A percentile compares a stretch with the other conserved stretches of the same genome.
Evolutionary conservation across 805 yeast species (phyloP).

Genomic region (Yarrowia sp.): DNA sequence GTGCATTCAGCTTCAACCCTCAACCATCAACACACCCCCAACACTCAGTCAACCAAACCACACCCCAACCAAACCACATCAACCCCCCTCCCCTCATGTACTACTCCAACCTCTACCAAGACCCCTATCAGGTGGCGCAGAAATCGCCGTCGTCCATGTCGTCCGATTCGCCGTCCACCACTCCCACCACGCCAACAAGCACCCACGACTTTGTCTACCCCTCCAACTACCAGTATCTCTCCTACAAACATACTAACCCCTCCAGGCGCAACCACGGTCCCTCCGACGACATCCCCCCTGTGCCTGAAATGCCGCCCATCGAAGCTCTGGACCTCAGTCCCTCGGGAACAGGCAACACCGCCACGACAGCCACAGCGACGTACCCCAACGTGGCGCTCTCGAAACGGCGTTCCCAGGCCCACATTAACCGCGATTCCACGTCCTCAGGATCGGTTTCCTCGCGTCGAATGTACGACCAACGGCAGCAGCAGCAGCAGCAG

Average conservation of each 20-base stretch:
- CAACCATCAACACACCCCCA: too few species aligned
- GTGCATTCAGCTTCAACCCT: too few species aligned
- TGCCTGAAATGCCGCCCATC: slow-evolving; percentile 34
- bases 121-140: slow-evolving; percentile 22
- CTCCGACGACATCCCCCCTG: slow-evolving; percentile 26
- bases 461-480: slow-evolving; percentile 24
- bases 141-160: slow-evolving; percentile 12
- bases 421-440: slow-evolving; percentile 14
- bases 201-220: slow-evolving; percentile 27
- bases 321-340: slow-evolving; percentile 18
- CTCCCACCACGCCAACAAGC: slow-evolving; percentile 15
- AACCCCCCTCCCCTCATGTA: neutral
- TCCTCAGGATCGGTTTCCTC: slow-evolving; percentile 15
- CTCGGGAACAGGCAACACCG: slow-evolving; percentile 19
- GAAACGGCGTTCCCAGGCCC: slow-evolving; percentile 33
- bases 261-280: slow-evolving; percentile 35
- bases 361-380: slow-evolving; percentile 15
- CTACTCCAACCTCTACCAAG: slow-evolving; percentile 26
- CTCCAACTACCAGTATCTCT: slow-evolving; percentile 25
- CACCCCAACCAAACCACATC: too few species aligned
- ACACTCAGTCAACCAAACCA: too few species aligned
- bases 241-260: slow-evolving; percentile 32
- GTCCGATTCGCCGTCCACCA: slow-evolving; percentile 9
- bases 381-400: slow-evolving; percentile 15
- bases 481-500: slow-evolving; percentile 13